These are phyloP conservation scores for Exophiala spinifera DNA, from an alignment of 2,329 filamentous ascomycete species.

Conservation along the genomic window DNA sequence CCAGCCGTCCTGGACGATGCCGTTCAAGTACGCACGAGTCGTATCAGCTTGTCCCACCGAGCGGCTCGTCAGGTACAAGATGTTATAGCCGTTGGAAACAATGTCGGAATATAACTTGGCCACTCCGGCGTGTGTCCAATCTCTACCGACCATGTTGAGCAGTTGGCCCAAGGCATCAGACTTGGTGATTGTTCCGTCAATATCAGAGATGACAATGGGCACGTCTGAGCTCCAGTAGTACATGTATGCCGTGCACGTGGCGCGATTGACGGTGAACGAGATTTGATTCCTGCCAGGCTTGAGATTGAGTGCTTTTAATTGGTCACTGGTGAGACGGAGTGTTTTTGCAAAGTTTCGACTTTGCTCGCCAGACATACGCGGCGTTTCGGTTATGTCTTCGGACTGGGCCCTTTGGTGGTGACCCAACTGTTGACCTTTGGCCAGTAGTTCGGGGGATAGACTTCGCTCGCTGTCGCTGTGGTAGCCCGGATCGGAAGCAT, in stretches of 20 bases:
- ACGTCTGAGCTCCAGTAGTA: slow-evolving; percentile 89
- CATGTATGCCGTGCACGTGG: slow-evolving; percentile 88
- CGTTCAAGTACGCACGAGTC: slow-evolving; percentile 83
- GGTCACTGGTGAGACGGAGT: slow-evolving; percentile 87
- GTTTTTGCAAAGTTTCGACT: slow-evolving; percentile 95
- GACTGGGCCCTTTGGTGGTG: slow-evolving; percentile 58
- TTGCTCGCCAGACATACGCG: slow-evolving; percentile 57
- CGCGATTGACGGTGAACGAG: slow-evolving; percentile 94
- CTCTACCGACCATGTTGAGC: slow-evolving; percentile 90
- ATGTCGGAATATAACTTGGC: slow-evolving; percentile 98
- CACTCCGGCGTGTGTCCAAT: slow-evolving; percentile 96
- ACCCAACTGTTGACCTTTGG: slow-evolving; percentile 39
- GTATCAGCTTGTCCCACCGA: slow-evolving; percentile 91
- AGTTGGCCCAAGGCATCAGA: slow-evolving; percentile 93
- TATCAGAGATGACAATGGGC: slow-evolving; percentile 96
- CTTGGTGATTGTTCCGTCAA: slow-evolving; percentile 98
- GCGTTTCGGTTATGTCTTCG: slow-evolving; percentile 55
- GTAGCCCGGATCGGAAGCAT: slow-evolving; percentile 88
- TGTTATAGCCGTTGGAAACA: slow-evolving; percentile 92
- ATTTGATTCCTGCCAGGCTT: slow-evolving; percentile 86
- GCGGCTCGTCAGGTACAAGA: slow-evolving; percentile 94
- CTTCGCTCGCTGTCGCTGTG: slow-evolving; percentile 77
- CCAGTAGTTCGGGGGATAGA: slow-evolving; percentile 62
- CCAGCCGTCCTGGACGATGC: slow-evolving; percentile 84
- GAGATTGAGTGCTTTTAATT: slow-evolving; percentile 80